Base-by-base conservation (phyloP, 192 early-diverging fungal species). In the Helicostylum pulchrum region DNA sequence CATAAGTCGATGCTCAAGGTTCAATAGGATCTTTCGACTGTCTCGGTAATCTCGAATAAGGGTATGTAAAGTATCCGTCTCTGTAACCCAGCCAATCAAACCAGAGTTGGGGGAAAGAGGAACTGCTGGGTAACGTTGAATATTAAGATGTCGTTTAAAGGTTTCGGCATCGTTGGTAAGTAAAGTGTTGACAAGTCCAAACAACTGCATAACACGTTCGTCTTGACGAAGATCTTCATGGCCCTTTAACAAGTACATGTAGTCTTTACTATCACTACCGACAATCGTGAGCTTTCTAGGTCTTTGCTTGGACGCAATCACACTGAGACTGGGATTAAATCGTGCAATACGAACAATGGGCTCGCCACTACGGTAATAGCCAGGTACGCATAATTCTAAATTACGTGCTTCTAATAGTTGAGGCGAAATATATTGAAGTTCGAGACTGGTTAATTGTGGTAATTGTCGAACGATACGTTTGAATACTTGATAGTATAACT, bases 221-320 rank as follows among this genome's bases (percentile, higher is more conserved):
- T 99, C 97, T 74, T 97, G 95, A 49, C 96, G 89, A 47, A 99
- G 72, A 82, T 99, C 97, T 76, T 99, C 97, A 66, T 95, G 94
- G 45, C 93, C 97, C 80, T 99, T 99, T 51, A 98, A 80, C 53
- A 97, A 70, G 64, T 86, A 99, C 70, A 88, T 87, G 66, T 97
- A 97, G 21, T 92, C 90, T 23, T 82, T 80, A 11, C 97, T 96
- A 67, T 98, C 95, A 58, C 82, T 90, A 17, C 95, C 96, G 49
- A 81, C 81, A 44, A 99, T 88, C 12, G 83, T 87, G 52, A 99
- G 64, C 23, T 85, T 80, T 55, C 97, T 84, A 32, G 97, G 97
- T 14, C 90, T 78, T 70, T 98, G 95, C 65, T 98, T 98, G 5
- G 97, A 96, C 0, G 85, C 83, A 73, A 94, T 90, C 6, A 98